These are phyloP conservation scores for Yarrowia divulgata DNA, from an alignment of 805 yeast genomes.

Conservation along the genomic window DNA sequence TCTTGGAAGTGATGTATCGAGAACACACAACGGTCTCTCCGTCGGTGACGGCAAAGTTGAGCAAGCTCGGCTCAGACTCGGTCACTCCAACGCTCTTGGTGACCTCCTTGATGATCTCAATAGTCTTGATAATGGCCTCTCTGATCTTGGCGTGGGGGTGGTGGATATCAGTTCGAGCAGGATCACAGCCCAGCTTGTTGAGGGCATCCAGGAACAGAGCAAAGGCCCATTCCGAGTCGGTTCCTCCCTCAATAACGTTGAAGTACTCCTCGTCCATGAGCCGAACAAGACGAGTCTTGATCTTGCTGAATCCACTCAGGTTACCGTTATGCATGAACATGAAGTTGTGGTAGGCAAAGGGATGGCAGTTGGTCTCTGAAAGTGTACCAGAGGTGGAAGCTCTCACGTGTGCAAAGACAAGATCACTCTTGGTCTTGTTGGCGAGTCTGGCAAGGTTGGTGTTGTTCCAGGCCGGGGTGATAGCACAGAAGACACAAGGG, in stretches of 20 bases:
- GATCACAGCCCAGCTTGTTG: conserved; percentile 76
- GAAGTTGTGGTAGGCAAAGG: conserved; percentile 83
- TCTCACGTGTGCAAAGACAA: conserved; percentile 94
- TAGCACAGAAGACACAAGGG: conserved; percentile 93
- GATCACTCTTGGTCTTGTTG: conserved; percentile 80
- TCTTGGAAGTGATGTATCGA: conserved; percentile 84
- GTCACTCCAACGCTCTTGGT: conserved; percentile 62
- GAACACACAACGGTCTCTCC: conserved; percentile 86
- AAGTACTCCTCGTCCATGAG: conserved; percentile 84
- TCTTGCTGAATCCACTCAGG: conserved; percentile 70
- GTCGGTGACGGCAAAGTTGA: conserved; percentile 95
- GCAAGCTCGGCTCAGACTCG: conserved; percentile 73
- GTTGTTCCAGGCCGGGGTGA: conserved; percentile 97
- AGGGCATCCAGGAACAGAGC: conserved; percentile 84
- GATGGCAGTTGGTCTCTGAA: conserved; percentile 96
- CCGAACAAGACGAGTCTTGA: conserved; percentile 74
- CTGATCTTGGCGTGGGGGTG: conserved; percentile 59
- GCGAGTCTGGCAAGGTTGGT: conserved; percentile 85
- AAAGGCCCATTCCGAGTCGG: conserved; percentile 95
- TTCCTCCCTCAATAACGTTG: conserved; percentile 84
- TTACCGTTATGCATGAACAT: conserved; percentile 98
- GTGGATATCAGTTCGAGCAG: conserved; percentile 63
- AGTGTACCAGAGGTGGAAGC: conserved; percentile 96
- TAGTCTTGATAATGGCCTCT: conserved; percentile 73
- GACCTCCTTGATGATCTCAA: conserved; percentile 80